Base-by-base conservation (phyloP, 345 rosid species). In the Dipteronia sinensis region DNA sequence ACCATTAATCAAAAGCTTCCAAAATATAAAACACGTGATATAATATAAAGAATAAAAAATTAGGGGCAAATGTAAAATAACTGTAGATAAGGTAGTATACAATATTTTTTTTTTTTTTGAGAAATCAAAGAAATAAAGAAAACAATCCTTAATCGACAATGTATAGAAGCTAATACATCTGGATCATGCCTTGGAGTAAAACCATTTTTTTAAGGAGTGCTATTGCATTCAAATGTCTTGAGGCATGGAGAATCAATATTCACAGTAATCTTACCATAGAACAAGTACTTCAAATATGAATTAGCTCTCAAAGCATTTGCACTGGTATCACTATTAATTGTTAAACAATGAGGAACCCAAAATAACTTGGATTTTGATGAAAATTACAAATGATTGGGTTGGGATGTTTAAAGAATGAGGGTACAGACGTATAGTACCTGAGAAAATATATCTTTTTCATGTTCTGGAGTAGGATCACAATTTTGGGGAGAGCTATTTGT, bases 151-250 rank as follows among this genome's bases (percentile, higher is more conserved):
- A 61, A 10, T 34, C 13, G 65, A 34, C 62, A 19, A 9, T n/a
- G 51, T 62, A 82, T 81, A 78, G 69, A 63, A 62, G 69, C 27
- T 49, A 55, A 64, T 65, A 64, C 69, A 29, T 77, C 67, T 59
- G 55, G 69, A 65, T 77, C 81, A 56, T 71, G 42, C 72, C 46
- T 72, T 27, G 66, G 23, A 61, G 22, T 62, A 38, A 67, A 73
- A 63, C 75, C 75, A 17, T 22, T 69, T 16, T 69, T 61, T 72
- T 38, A 23, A 65, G 71, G 56, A 65, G 72, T 65, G 72, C 71
- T 77, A 74, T 38, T 73, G 75, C 80, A 53, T 67, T 78, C 72
- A 17, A 49, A 42, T 71, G 27, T 27, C 58, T 66, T 25, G 22
- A n/a, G 65, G 23, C 72, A 29, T 47, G 67, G 55, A 8, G 44